These are phyloP conservation scores for Taxawa tesnikishii DNA, from an alignment of 2,329 filamentous ascomycete species.

Conservation along the genomic window DNA sequence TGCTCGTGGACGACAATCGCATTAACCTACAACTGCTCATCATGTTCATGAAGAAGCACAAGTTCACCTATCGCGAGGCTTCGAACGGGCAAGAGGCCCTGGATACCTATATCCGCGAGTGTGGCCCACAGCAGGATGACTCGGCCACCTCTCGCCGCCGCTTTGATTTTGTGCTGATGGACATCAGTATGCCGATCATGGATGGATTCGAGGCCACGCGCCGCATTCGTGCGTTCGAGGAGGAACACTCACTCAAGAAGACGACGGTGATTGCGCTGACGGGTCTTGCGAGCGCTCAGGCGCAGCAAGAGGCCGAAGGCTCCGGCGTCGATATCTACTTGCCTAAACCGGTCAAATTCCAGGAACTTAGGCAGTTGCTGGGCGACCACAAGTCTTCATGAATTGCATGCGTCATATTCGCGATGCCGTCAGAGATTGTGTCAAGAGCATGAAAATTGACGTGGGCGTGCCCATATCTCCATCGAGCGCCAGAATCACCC, in stretches of 20 bases:
- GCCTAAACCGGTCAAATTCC: constrained; percentile 21
- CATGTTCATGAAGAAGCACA: constrained; percentile 10
- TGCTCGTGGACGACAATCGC: constrained; percentile 14
- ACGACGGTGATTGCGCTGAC: constrained; percentile 15
- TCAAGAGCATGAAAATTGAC: too few relatives aligned
- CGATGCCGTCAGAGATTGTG: too few relatives aligned
- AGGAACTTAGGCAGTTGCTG: constrained; percentile 12
- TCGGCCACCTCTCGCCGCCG: background rate
- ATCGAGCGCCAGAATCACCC: too few relatives aligned
- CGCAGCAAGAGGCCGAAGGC: constrained; percentile 14
- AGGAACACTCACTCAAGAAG: constrained; percentile 1
- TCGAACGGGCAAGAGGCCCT: constrained; percentile 33
- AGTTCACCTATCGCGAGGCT: constrained; percentile 16
- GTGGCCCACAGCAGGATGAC: constrained; percentile 4
- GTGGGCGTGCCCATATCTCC: too few relatives aligned
- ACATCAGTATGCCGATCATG: constrained; percentile 15
- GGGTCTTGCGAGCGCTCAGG: constrained; percentile 15
- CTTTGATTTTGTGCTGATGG: constrained; percentile 15
- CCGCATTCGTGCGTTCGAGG: constrained; percentile 8
- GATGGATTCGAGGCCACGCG: constrained; percentile 10
- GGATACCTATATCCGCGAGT: constrained; percentile 18
- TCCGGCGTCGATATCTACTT: constrained; percentile 18
- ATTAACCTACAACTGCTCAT: constrained; percentile 12
- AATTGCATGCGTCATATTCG: too few relatives aligned
- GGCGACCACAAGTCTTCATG: too few relatives aligned